Conservation (phyloP, 371 early-diverging fungal species). For the Mucor circinelloides region DNA sequence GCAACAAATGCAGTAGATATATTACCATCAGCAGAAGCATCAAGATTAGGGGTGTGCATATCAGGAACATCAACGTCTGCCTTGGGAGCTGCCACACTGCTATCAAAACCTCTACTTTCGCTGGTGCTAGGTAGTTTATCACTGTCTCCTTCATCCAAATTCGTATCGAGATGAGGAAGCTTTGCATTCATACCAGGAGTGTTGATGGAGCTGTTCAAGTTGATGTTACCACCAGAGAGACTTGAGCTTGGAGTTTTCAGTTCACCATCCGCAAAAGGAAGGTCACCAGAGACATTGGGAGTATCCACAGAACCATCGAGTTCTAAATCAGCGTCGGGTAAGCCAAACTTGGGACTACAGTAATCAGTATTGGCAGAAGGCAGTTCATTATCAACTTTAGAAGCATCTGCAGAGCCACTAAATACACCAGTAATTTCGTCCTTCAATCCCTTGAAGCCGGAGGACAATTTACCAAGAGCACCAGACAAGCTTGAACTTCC, state of each 20-base stretch:
- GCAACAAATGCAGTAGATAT: neutral
- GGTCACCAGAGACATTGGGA: neutral
- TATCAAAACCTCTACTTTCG: neutral
- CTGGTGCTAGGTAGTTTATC: no score
- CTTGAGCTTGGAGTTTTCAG: neutral
- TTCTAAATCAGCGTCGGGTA: neutral
- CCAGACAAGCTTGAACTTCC: neutral
- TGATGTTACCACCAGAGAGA: neutral
- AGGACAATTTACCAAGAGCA: neutral
- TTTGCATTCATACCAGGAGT: neutral
- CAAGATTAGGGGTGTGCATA: neutral
- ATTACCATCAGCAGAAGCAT: neutral
- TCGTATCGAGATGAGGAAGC: no score
- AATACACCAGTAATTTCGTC: neutral
- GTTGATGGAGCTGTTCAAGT: neutral
- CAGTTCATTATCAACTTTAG: neutral
- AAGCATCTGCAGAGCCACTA: neutral
- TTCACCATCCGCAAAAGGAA: neutral
- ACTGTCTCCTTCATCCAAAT: no score
- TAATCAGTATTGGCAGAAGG: neutral
- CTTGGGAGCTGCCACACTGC: neutral
- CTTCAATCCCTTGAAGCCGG: neutral
- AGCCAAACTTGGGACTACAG: neutral
- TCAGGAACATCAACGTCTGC: neutral
- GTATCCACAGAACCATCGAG: neutral